Evolutionary conservation across 2,329 filamentous ascomycete species (phyloP), one percentile per base, ranked within the genome.

Genomic region (Colletotrichum phormii): DNA sequence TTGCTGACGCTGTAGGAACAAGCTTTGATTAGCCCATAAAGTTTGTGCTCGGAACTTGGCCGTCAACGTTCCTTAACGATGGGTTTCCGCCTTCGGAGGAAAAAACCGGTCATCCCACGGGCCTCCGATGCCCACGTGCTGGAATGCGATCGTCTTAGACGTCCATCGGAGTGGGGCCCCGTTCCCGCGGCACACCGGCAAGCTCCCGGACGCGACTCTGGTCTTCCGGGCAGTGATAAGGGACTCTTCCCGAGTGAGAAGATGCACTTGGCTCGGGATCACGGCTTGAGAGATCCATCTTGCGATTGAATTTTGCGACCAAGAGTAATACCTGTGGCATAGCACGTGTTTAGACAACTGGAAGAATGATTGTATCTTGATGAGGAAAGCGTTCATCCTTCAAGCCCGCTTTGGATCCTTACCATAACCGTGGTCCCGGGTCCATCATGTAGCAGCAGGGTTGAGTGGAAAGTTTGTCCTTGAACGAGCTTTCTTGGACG

Each of bases 91-190:
- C 26, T 24, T 68, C 53, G 64, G 69, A 59, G 31, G 51, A 31
- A 49, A 63, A 26, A 2, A 22, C 5, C 37, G 13, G 35, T 58
- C 35, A 11, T 61, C 37, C 65, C 42, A 22, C 42, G 51, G 37
- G 37, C 37, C 37, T 42, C 37, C 13, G 53, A n/a, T 18, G 29
- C 69, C 59, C 64, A 68, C 64, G 69, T 68, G 69, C 64, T 57
- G 59, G 29, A 54, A 54, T 64, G n/a, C 64, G 37, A 15, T 61
- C 64, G 13, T 63, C 37, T 59, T n/a, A 68, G 64, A 72, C 69
- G 69, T 68, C 64, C n/a, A 63, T 46, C 51, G 64, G 58, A 12
- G 69, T 63, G 37, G 64, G 42, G 69, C 37, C n/a, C 64, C 58
- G 64, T 54, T 63, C 18, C 63, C 54, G 29, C 18, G 59, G 12